A percentile compares a stretch with the other conserved stretches of the same genome.
Evolutionary conservation across 257 asterid genomes (phyloP).

Genomic region (Ajuga chamaepitys): DNA sequence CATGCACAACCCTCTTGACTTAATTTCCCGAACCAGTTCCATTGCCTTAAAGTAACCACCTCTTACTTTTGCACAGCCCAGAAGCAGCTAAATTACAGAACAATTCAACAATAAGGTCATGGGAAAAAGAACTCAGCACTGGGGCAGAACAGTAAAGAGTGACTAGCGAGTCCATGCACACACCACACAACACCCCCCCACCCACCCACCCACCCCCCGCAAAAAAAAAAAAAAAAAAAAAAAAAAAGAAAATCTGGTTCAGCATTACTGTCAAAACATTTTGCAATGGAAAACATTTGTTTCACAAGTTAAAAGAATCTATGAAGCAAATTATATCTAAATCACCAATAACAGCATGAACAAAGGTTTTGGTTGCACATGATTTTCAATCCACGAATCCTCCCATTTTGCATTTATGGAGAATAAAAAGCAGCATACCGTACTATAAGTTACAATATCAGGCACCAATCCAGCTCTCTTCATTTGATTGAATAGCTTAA

Average conservation of each 20-base stretch:
- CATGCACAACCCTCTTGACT: slow-evolving; percentile 60
- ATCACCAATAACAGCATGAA: neutral
- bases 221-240: neutral
- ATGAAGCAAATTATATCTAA: neutral
- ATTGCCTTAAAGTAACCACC: slow-evolving; percentile 74
- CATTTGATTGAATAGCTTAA: slow-evolving; percentile 80
- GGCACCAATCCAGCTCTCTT: slow-evolving; percentile 78
- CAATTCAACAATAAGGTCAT: slow-evolving; percentile 9
- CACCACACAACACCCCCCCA: too few relatives aligned
- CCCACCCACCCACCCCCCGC: too few relatives aligned
- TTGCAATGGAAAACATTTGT: neutral
- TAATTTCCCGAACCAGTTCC: slow-evolving; percentile 76
- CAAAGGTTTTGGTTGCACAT: slow-evolving; percentile 2
- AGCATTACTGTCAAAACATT: neutral
- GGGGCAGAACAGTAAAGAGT: neutral
- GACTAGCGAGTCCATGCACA: too few relatives aligned
- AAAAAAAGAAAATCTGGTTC: neutral
- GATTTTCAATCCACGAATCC: slow-evolving; percentile 4
- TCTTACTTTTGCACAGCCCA: slow-evolving; percentile 71
- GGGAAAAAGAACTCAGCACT: neutral
- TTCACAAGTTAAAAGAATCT: neutral
- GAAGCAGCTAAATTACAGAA: slow-evolving; percentile 61
- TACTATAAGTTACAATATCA: slow-evolving; percentile 83
- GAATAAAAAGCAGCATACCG: slow-evolving; percentile 50
- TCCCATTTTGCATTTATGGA: neutral